These are phyloP conservation scores for Aspergillus sojae DNA, from an alignment of 2,329 filamentous ascomycete species.

Conservation along the genomic window DNA sequence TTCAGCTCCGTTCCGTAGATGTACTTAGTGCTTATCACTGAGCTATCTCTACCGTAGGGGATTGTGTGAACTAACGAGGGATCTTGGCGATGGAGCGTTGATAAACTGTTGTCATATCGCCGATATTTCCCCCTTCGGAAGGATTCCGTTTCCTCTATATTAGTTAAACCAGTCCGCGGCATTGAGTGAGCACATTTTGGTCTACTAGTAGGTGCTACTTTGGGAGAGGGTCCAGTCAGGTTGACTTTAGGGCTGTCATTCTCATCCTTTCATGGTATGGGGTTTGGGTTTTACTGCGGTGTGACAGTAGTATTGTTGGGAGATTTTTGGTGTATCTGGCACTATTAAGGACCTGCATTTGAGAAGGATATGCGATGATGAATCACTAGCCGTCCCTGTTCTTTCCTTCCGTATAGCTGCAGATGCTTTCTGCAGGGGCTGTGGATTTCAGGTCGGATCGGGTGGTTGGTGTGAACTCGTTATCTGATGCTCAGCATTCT, in stretches of 20 bases:
- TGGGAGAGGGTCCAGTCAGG: neutral
- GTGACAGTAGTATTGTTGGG: neutral
- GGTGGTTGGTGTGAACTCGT: neutral
- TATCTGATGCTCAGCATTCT: neutral
- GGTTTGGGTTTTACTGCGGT: neutral
- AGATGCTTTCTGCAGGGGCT: neutral
- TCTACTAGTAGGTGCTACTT: neutral
- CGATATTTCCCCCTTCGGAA: conserved; percentile 1
- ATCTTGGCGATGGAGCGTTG: neutral
- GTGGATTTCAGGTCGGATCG: neutral
- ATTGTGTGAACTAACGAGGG: neutral
- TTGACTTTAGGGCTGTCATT: neutral
- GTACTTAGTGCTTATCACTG: neutral
- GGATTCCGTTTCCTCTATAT: neutral
- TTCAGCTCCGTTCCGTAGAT: neutral
- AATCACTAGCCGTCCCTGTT: neutral
- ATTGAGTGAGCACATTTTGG: neutral
- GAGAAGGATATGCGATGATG: neutral
- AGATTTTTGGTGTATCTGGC: neutral
- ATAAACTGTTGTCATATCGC: neutral
- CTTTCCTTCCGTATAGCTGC: neutral
- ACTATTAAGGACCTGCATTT: neutral
- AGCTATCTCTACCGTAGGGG: neutral
- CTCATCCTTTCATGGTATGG: neutral
- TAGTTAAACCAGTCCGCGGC: neutral